Evolutionary conservation across 179 eudicot genomes (phyloP).

Genomic region (Silene vulgaris): DNA sequence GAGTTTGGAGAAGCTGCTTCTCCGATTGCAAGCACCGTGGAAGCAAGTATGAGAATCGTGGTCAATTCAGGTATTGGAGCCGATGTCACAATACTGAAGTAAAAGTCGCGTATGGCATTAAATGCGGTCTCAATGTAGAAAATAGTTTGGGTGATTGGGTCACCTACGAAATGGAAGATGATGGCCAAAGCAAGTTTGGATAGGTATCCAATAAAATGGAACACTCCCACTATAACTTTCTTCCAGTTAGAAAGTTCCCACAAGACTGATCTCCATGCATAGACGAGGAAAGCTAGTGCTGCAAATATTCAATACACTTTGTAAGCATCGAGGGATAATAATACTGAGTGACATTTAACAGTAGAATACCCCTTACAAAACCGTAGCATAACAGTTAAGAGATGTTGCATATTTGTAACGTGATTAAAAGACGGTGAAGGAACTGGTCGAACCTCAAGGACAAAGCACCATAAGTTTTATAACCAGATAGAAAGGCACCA

Average conservation of each 20-base stretch:
- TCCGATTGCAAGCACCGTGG: conserved; percentile 56
- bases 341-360: not conserved
- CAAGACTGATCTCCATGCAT: conserved; percentile 76
- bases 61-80: conserved; percentile 68
- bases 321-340: conserved; percentile 7
- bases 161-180: conserved; percentile 57
- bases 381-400: not conserved
- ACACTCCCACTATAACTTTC: conserved; percentile 34
- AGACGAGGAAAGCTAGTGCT: conserved; percentile 59
- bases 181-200: conserved; percentile 42
- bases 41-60: conserved; percentile 50
- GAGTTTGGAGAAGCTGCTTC: conserved; percentile 66
- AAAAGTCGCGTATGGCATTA: conserved; percentile 48
- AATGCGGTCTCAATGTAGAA: conserved; percentile 44
- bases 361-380: not conserved
- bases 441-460: conserved; percentile 10
- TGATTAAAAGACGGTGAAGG: not conserved
- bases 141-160: conserved; percentile 49
- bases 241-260: conserved; percentile 83
- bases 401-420: not conserved
- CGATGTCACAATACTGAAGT: conserved; percentile 52
- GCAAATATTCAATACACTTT: conserved; percentile 25
- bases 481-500: not conserved
- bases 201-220: conserved; percentile 41
- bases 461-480: not conserved